Evolutionary conservation across 148 eudicot genomes (phyloP).

Genomic region (Rhododendron vialii): DNA sequence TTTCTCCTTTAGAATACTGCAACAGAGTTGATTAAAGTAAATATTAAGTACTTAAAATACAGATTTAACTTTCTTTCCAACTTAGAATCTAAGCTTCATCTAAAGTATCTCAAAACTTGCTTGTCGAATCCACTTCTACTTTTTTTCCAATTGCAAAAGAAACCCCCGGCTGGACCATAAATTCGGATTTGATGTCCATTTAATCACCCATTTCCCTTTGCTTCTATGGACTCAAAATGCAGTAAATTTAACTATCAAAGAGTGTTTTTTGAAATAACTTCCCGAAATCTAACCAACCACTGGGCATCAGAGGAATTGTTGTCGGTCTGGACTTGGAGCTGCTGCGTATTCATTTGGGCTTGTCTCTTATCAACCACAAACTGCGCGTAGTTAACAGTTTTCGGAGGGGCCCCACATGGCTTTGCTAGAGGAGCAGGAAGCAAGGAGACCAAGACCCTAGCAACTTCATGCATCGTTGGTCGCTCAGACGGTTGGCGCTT

Average conservation of each 20-base stretch:
- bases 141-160: not conserved
- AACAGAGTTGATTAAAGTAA: not conserved
- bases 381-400: conserved; percentile 33
- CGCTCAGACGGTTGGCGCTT: conserved; percentile 49
- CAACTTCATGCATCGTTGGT: conserved; percentile 66
- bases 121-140: not conserved
- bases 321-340: conserved; percentile 19
- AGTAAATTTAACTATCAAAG: not conserved
- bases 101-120: not conserved
- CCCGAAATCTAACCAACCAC: conserved; percentile 47
- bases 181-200: not conserved
- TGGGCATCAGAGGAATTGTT: conserved; percentile 54
- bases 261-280: conserved; percentile 46
- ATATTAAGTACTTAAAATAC: not conserved
- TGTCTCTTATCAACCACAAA: conserved; percentile 32
- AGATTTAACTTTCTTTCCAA: conserved; percentile 1
- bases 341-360: conserved; percentile 7
- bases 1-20: not conserved
- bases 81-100: not conserved
- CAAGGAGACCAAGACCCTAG: conserved; percentile 42
- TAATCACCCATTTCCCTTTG: not conserved
- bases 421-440: conserved; percentile 40
- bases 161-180: not conserved
- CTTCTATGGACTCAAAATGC: not conserved
- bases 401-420: conserved; percentile 17